Evolutionary conservation across 2,329 filamentous ascomycete species (phyloP).

Genomic region (Achaetomium macrosporum): DNA sequence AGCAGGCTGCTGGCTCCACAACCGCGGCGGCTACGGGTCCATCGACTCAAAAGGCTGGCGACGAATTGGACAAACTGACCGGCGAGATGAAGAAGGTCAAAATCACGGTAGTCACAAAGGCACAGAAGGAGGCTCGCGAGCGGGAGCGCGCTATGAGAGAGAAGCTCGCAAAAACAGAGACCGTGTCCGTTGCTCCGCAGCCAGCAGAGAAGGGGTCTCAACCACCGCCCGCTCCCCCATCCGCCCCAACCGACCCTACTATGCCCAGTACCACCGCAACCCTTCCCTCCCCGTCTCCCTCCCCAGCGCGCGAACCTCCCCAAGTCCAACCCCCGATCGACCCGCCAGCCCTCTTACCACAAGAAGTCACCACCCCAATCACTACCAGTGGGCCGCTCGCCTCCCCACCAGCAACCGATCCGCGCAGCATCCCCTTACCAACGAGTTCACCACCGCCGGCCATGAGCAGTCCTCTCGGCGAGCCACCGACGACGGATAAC

Average conservation of each 20-base stretch:
- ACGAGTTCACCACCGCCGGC: constrained; percentile 11
- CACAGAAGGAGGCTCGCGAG: constrained; percentile 50
- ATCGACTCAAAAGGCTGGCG: constrained; percentile 21
- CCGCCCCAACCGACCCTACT: not conserved
- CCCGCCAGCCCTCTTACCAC: not conserved
- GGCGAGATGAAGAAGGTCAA: constrained; percentile 57
- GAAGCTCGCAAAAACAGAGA: constrained; percentile 17
- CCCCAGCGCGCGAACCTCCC: not conserved
- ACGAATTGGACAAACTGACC: constrained; percentile 50
- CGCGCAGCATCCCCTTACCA: constrained; percentile 4
- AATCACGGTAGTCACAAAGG: constrained; percentile 54
- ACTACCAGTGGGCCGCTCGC: not conserved
- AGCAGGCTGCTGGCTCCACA: constrained; percentile 9
- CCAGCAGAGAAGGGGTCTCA: constrained; percentile 6
- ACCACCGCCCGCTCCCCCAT: not conserved
- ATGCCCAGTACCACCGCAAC: not conserved
- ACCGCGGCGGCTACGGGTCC: constrained; percentile 5
- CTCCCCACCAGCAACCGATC: constrained; percentile 1
- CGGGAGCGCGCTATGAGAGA: constrained; percentile 21
- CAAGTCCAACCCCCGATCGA: not conserved
- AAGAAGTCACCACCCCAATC: not conserved
- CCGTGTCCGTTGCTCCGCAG: constrained; percentile 12
- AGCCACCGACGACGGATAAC: constrained; percentile 26
- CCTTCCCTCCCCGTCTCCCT: constrained; percentile 1
- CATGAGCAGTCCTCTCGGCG: constrained; percentile 8